These are phyloP conservation scores for Fusarium haematococcum DNA, from an alignment of 2,329 filamentous ascomycete genomes.

Conservation along the genomic window DNA sequence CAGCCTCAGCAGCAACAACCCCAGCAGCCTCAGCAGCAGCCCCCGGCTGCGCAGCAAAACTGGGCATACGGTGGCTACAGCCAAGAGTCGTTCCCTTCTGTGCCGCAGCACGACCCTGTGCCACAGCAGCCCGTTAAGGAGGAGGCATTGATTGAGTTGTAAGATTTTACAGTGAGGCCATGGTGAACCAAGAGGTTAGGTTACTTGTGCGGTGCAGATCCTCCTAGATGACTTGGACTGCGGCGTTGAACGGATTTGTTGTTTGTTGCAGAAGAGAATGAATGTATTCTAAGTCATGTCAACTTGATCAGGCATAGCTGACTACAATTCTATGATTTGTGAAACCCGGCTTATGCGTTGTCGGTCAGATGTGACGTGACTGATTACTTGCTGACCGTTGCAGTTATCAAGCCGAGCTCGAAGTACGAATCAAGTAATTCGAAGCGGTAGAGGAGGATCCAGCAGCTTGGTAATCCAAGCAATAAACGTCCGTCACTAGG, in stretches of 20 bases:
- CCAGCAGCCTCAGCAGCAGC: slow-evolving; percentile 25
- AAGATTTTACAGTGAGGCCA: slow-evolving; percentile 15
- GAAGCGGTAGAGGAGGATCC: slow-evolving; percentile 15
- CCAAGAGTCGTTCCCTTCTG: slow-evolving; percentile 73
- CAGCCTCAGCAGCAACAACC: slow-evolving; percentile 27
- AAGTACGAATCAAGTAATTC: slow-evolving; percentile 23
- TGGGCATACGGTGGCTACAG: slow-evolving; percentile 63
- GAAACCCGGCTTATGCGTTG: slow-evolving; percentile 3
- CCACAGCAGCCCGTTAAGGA: slow-evolving; percentile 67
- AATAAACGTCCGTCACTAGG: not conserved
- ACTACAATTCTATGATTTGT: slow-evolving; percentile 13
- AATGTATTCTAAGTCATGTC: slow-evolving; percentile 8
- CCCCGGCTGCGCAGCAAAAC: slow-evolving; percentile 53
- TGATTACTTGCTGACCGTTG: not conserved
- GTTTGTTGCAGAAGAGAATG: slow-evolving; percentile 21
- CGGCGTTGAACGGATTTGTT: slow-evolving; percentile 27
- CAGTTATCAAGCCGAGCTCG: slow-evolving; percentile 12
- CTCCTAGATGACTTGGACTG: slow-evolving; percentile 1
- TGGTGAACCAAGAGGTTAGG: not conserved
- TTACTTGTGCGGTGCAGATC: not conserved
- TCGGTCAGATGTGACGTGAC: not conserved
- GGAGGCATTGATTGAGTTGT: slow-evolving; percentile 85
- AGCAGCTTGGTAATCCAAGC: slow-evolving; percentile 12
- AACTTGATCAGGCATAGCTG: not conserved
- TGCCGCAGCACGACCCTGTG: slow-evolving; percentile 60